These are phyloP conservation scores for Penicillium janthinellum DNA, from an alignment of 2,329 filamentous ascomycete genomes.

Conservation along the genomic window DNA sequence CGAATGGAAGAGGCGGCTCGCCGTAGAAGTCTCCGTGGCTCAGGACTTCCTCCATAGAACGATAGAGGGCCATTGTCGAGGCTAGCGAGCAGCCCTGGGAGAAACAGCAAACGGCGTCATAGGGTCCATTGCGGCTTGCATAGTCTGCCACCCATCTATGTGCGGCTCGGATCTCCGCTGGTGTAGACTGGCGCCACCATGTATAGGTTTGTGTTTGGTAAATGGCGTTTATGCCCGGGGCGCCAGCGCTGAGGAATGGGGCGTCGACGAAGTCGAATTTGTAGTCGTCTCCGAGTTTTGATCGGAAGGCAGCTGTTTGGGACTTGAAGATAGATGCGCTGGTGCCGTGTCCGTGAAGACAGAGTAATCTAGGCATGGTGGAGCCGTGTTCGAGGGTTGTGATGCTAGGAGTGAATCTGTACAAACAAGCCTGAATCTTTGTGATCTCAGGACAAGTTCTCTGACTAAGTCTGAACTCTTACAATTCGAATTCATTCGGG, in stretches of 20 bases:
- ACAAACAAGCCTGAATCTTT: too few relatives aligned
- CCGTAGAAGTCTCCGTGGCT: too few relatives aligned
- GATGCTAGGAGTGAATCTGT: too few relatives aligned
- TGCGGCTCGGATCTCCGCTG: neutral
- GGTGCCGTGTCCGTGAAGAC: neutral
- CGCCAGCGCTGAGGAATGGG: neutral
- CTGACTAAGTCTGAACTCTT: too few relatives aligned
- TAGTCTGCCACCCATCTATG: neutral
- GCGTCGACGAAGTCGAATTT: conserved; percentile 3
- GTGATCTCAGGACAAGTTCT: too few relatives aligned
- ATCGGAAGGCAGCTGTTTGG: neutral
- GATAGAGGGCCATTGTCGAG: neutral
- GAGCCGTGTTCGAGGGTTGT: too few relatives aligned
- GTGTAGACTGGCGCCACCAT: neutral
- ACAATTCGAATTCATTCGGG: too few relatives aligned
- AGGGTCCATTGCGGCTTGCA: neutral
- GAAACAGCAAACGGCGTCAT: neutral
- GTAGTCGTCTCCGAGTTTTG: neutral
- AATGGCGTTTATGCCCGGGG: neutral
- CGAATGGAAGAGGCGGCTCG: neutral
- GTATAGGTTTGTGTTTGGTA: neutral
- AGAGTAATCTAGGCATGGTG: neutral
- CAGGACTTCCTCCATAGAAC: too few relatives aligned
- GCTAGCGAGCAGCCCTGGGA: conserved; percentile 2
- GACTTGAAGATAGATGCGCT: neutral